Evolutionary conservation across 2,329 filamentous ascomycete genomes (phyloP).

Genomic region (Chaetomium globosum): DNA sequence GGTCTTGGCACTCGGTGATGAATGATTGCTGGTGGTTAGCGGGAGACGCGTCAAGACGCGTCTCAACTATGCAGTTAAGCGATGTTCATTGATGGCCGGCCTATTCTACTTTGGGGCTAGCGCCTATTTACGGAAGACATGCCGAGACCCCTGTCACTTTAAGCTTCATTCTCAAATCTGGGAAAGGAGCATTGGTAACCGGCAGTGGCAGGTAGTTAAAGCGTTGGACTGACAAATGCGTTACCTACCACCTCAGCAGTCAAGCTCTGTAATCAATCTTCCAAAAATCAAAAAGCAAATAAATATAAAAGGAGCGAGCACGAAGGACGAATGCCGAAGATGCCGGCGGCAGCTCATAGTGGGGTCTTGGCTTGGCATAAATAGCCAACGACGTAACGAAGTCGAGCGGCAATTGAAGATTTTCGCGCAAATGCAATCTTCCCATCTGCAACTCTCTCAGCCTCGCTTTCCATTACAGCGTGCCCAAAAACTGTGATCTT

Average conservation of each 20-base stretch:
- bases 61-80: slow-evolving; percentile 14
- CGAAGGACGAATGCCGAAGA: slow-evolving; percentile 16
- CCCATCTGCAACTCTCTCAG: neutral
- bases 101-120: slow-evolving; percentile 12
- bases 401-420: slow-evolving; percentile 14
- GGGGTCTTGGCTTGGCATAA: slow-evolving; percentile 22
- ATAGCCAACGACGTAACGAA: slow-evolving; percentile 7
- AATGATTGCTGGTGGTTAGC: neutral
- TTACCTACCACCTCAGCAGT: no score
- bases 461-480: neutral
- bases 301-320: neutral
- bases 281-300: neutral
- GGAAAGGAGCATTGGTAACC: neutral
- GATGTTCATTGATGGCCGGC: neutral
- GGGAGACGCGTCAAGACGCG: slow-evolving; percentile 25
- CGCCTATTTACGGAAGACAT: neutral
- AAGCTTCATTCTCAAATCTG: neutral
- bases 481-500: neutral
- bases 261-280: neutral
- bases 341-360: slow-evolving; percentile 24
- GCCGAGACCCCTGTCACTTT: neutral
- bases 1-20: slow-evolving; percentile 27
- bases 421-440: slow-evolving; percentile 29
- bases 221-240: neutral
- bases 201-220: neutral